phyloP scores from a whole-genome alignment of 2,329 filamentous ascomycete genomes.

The Trichoderma sp. region DNA sequence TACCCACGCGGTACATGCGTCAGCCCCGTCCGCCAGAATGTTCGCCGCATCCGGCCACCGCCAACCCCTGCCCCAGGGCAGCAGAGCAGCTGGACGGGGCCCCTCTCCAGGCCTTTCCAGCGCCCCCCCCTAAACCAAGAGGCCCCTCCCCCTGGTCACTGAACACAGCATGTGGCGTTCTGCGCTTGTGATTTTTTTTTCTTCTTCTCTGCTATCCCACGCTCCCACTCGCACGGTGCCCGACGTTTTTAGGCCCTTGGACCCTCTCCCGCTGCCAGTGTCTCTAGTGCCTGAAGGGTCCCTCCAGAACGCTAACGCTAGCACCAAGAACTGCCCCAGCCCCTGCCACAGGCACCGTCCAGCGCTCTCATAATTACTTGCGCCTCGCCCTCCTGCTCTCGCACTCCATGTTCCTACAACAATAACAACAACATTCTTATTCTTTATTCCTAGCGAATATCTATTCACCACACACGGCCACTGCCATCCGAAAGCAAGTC shows the following conservation, averaged over 20 bases:
- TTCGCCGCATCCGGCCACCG: constrained; percentile 18
- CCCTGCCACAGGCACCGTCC: constrained; percentile 17
- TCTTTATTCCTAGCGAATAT: not conserved
- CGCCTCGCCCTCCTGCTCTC: constrained; percentile 16
- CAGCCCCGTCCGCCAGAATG: not conserved
- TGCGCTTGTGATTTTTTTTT: not conserved
- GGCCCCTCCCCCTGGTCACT: not conserved
- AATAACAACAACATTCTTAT: constrained; percentile 5
- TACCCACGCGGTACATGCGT: constrained; percentile 10
- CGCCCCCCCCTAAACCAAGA: not conserved
- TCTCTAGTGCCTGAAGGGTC: constrained; percentile 28
- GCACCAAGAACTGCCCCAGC: not conserved
- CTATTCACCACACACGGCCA: not conserved
- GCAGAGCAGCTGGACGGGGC: not conserved
- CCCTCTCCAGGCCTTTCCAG: constrained; percentile 2
- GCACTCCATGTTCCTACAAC: constrained; percentile 23
- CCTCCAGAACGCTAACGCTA: not conserved
- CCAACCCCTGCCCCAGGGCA: constrained; percentile 21
- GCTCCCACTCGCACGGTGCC: constrained; percentile 18
- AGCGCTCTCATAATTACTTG: constrained; percentile 21
- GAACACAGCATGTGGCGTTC: constrained; percentile 3
- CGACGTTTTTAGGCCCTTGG: not conserved
- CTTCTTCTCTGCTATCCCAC: not conserved
- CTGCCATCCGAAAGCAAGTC: not conserved
- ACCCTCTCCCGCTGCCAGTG: constrained; percentile 16